These are phyloP conservation scores for Coemansia sp. DNA, from an alignment of 192 early-diverging fungal genomes.

Conservation along the genomic window DNA sequence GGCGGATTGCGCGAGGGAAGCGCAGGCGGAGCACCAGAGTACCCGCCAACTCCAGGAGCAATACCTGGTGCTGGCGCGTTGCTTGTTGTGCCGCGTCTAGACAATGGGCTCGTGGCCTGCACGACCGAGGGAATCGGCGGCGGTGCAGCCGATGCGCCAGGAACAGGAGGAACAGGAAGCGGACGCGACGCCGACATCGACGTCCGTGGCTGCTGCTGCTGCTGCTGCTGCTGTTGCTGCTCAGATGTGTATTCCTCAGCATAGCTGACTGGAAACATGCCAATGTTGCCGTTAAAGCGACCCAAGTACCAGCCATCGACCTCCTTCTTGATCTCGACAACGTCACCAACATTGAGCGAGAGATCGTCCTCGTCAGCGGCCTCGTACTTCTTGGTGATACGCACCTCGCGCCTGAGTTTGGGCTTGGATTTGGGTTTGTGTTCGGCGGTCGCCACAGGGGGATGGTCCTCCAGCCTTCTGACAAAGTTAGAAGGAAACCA, in stretches of 20 bases:
- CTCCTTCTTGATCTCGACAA: slow-evolving; percentile 60
- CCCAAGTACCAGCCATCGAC: slow-evolving; percentile 71
- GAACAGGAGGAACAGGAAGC: slow-evolving; percentile 28
- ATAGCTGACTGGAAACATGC: slow-evolving; percentile 67
- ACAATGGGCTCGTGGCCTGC: background rate
- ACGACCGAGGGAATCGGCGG: slow-evolving; percentile 7
- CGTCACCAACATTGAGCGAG: slow-evolving; percentile 58
- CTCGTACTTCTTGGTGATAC: slow-evolving; percentile 50
- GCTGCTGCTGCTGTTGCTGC: too few relatives aligned
- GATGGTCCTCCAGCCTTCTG: slow-evolving; percentile 16
- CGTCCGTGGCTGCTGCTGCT: too few relatives aligned
- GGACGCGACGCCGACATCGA: slow-evolving; percentile 29
- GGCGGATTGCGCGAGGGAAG: slow-evolving; percentile 33
- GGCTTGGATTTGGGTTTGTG: slow-evolving; percentile 15
- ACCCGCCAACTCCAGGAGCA: slow-evolving; percentile 1
- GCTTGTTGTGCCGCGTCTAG: slow-evolving; percentile 17
- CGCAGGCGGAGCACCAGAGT: slow-evolving; percentile 12
- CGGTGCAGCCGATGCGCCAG: slow-evolving; percentile 15
- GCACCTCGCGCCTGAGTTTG: slow-evolving; percentile 33
- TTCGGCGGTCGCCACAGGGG: too few relatives aligned
- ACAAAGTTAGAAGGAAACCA: slow-evolving; percentile 57
- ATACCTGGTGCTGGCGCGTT: too few relatives aligned
- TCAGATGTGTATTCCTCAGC: slow-evolving; percentile 22
- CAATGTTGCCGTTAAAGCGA: slow-evolving; percentile 61
- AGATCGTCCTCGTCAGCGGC: slow-evolving; percentile 67